Percentiles rank a stretch among this genome's conserved stretches.
These are phyloP conservation scores for Dictyostelium capitatum DNA, from an alignment of 78 protist genomes.

Conservation along the genomic window DNA sequence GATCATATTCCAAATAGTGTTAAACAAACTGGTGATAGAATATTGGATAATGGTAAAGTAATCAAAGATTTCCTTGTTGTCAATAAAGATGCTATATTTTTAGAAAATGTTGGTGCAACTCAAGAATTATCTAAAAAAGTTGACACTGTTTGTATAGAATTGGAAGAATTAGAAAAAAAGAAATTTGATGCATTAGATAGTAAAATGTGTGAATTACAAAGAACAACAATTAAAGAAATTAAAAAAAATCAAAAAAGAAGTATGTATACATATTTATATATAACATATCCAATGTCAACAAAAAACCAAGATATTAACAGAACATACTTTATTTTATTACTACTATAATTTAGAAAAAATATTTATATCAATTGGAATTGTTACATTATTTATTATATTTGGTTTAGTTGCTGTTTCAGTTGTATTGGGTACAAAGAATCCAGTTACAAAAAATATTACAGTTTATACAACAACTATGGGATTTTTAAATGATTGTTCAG, in stretches of 20 bases:
- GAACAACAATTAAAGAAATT: constrained; percentile 39
- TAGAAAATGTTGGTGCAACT: constrained; percentile 84
- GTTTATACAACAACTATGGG: background rate
- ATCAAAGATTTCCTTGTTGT: constrained; percentile 76
- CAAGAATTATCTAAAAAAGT: constrained; percentile 79
- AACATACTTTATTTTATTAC: background rate
- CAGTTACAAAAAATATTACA: constrained; percentile 3
- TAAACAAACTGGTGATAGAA: constrained; percentile 48
- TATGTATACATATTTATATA: background rate
- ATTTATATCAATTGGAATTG: constrained; percentile 42
- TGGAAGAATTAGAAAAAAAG: constrained; percentile 56
- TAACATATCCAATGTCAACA: background rate
- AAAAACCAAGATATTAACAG: background rate
- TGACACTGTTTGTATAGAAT: constrained; percentile 51
- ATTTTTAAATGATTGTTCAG: constrained; percentile 2
- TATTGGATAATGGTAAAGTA: constrained; percentile 21
- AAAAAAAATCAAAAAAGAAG: constrained; percentile 51
- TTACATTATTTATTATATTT: constrained; percentile 22
- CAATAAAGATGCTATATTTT: constrained; percentile 76
- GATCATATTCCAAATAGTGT: constrained; percentile 74
- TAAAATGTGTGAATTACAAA: constrained; percentile 51
- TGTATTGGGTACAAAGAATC: constrained; percentile 28
- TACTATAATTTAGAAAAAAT: constrained; percentile 12
- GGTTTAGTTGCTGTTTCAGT: constrained; percentile 35
- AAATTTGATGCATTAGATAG: constrained; percentile 29